These are phyloP conservation scores for Aspergillus candidus DNA, from an alignment of 2,329 filamentous ascomycete species.

Conservation along the genomic window DNA sequence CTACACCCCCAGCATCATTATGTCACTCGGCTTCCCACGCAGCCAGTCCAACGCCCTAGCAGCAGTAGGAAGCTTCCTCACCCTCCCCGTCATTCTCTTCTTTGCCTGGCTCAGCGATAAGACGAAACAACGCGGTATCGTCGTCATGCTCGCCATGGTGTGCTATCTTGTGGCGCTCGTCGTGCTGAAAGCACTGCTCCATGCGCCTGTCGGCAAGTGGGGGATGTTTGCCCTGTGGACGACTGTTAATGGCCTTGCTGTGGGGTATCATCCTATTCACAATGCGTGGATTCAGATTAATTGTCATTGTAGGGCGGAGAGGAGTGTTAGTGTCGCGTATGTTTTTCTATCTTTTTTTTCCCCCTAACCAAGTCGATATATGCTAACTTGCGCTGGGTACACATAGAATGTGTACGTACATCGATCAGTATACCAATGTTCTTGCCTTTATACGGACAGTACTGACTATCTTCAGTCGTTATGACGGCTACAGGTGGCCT, in stretches of 20 bases:
- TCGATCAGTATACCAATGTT: too few relatives aligned
- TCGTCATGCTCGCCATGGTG: constrained; percentile 41
- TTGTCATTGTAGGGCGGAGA: constrained; percentile 42
- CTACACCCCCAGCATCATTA: constrained; percentile 40
- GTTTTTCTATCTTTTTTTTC: constrained; percentile 9
- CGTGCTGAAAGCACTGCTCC: constrained; percentile 37
- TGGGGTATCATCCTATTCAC: constrained; percentile 50
- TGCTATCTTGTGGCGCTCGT: constrained; percentile 45
- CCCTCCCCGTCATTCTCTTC: constrained; percentile 44
- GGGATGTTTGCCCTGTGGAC: constrained; percentile 49
- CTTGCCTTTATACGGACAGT: neutral
- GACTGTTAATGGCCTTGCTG: constrained; percentile 45
- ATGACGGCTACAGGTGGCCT: constrained; percentile 48
- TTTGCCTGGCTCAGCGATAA: constrained; percentile 47
- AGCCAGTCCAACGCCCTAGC: constrained; percentile 46
- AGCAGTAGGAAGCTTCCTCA: constrained; percentile 36
- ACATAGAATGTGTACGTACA: constrained; percentile 23
- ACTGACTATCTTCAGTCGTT: constrained; percentile 24
- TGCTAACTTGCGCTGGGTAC: constrained; percentile 26
- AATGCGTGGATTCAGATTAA: constrained; percentile 52
- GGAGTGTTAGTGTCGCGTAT: constrained; percentile 47
- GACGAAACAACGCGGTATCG: constrained; percentile 40
- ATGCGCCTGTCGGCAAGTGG: constrained; percentile 42
- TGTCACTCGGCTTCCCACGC: constrained; percentile 42
- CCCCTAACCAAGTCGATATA: neutral